Evolutionary conservation across 2,329 filamentous ascomycete genomes (phyloP).

Genomic region (Neofusicoccum kwambonambiense): DNA sequence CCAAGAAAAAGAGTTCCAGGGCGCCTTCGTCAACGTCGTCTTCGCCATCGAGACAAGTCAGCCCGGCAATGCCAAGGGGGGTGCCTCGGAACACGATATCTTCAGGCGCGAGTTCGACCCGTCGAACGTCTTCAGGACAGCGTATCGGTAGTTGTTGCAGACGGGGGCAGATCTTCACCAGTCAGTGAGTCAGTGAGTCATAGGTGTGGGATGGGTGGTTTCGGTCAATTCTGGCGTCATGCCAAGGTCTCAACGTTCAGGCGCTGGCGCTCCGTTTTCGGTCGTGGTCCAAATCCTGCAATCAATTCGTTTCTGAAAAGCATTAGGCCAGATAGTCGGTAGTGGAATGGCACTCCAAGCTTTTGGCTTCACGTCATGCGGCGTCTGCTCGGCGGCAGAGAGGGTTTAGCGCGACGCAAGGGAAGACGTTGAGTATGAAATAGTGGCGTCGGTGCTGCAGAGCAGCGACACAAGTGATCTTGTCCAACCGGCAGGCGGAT

Average conservation of each 20-base stretch:
- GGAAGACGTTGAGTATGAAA: slow-evolving; percentile 1
- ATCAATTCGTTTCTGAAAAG: not conserved
- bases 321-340: not conserved
- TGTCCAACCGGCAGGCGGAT: slow-evolving; percentile 11
- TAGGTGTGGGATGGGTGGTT: not conserved
- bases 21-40: slow-evolving; percentile 45
- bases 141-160: slow-evolving; percentile 25
- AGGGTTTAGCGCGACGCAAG: slow-evolving; percentile 11
- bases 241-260: slow-evolving; percentile 9
- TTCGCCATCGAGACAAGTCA: slow-evolving; percentile 44
- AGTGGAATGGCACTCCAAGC: slow-evolving; percentile 8
- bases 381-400: not conserved
- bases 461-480: slow-evolving; percentile 1
- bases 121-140: slow-evolving; percentile 38
- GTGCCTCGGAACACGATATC: slow-evolving; percentile 38
- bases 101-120: slow-evolving; percentile 41
- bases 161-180: not conserved
- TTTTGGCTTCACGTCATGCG: slow-evolving; percentile 13
- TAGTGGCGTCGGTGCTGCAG: slow-evolving; percentile 15
- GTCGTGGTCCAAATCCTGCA: slow-evolving; percentile 2
- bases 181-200: not conserved
- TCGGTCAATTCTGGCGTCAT: not conserved
- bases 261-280: slow-evolving; percentile 11
- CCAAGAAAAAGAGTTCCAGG: slow-evolving; percentile 44
- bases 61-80: slow-evolving; percentile 33